Evolutionary conservation across 768 basidiomycete genomes (phyloP).

Genomic region (Chiua virens): DNA sequence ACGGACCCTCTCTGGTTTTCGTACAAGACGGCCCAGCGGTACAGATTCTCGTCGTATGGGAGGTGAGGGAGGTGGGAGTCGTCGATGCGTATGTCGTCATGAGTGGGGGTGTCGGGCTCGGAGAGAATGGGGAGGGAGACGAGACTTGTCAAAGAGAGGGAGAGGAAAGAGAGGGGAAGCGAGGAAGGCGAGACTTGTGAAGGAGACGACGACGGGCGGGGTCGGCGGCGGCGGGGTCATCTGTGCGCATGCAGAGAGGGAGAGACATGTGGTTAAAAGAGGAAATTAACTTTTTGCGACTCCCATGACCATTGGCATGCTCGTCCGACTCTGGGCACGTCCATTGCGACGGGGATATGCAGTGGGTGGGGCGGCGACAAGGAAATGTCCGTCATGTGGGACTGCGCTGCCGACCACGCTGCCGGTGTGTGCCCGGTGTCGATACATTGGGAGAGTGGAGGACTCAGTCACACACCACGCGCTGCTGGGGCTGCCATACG

Average conservation of each 20-base stretch:
- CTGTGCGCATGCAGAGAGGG: slow-evolving; percentile 36
- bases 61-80: slow-evolving; percentile 18
- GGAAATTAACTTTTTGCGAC: neutral
- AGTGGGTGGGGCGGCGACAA: neutral
- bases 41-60: slow-evolving; percentile 47
- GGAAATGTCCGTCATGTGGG: slow-evolving; percentile 63
- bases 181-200: slow-evolving; percentile 35
- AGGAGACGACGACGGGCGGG: slow-evolving; percentile 48
- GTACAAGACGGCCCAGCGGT: slow-evolving; percentile 76
- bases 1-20: slow-evolving; percentile 83
- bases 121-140: neutral
- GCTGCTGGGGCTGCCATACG: slow-evolving; percentile 61
- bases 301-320: slow-evolving; percentile 14
- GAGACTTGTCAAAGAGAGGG: neutral
- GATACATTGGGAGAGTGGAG: slow-evolving; percentile 60
- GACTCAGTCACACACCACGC: slow-evolving; percentile 60
- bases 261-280: slow-evolving; percentile 25
- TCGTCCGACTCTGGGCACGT: slow-evolving; percentile 6
- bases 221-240: slow-evolving; percentile 43
- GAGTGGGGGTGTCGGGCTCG: neutral
- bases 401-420: slow-evolving; percentile 57
- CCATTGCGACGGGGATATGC: slow-evolving; percentile 16
- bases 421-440: slow-evolving; percentile 77
- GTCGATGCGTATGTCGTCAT: slow-evolving; percentile 35
- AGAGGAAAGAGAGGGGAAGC: slow-evolving; percentile 33